Percentiles rank a stretch among this genome's conserved stretches.
phyloP scores from a whole-genome alignment of 2,329 filamentous ascomycete species.

The Calonectria pauciramosa region DNA sequence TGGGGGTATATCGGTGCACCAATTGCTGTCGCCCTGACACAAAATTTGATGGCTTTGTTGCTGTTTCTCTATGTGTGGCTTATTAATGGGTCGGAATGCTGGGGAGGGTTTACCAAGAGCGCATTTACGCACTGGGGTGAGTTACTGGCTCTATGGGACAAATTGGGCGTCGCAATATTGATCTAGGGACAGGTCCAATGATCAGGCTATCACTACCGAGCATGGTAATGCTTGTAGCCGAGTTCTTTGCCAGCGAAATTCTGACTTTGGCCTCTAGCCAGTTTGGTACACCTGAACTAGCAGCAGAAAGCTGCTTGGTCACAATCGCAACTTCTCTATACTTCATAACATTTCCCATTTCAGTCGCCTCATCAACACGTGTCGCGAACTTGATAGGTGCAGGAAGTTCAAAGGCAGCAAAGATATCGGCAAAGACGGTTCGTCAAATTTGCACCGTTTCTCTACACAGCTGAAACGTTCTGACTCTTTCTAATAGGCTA shows the following conservation, averaged over 20 bases:
- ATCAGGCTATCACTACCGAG: constrained; percentile 89
- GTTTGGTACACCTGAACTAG: constrained; percentile 83
- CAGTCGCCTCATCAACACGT: constrained; percentile 88
- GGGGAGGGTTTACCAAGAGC: constrained; percentile 81
- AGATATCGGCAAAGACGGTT: constrained; percentile 82
- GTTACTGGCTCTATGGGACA: background rate
- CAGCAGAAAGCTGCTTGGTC: constrained; percentile 87
- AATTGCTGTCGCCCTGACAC: constrained; percentile 82
- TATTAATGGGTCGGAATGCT: constrained; percentile 81
- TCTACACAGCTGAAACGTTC: background rate
- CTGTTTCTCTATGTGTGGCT: constrained; percentile 84
- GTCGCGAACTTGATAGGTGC: constrained; percentile 95
- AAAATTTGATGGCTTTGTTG: constrained; percentile 81
- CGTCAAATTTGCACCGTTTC: constrained; percentile 38
- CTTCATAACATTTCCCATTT: constrained; percentile 92
- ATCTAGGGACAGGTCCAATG: constrained; percentile 64
- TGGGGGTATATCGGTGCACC: constrained; percentile 86
- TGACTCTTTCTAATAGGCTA: constrained; percentile 36
- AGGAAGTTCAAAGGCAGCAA: constrained; percentile 83
- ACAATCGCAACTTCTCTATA: constrained; percentile 86
- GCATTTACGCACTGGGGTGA: constrained; percentile 81
- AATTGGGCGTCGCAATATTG: background rate
- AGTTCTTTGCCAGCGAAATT: constrained; percentile 93
- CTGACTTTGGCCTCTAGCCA: constrained; percentile 84
- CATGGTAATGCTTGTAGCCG: constrained; percentile 93